These are phyloP conservation scores for Cerioporus squamosus DNA, from an alignment of 1,284 basidiomycete species.

Conservation along the genomic window DNA sequence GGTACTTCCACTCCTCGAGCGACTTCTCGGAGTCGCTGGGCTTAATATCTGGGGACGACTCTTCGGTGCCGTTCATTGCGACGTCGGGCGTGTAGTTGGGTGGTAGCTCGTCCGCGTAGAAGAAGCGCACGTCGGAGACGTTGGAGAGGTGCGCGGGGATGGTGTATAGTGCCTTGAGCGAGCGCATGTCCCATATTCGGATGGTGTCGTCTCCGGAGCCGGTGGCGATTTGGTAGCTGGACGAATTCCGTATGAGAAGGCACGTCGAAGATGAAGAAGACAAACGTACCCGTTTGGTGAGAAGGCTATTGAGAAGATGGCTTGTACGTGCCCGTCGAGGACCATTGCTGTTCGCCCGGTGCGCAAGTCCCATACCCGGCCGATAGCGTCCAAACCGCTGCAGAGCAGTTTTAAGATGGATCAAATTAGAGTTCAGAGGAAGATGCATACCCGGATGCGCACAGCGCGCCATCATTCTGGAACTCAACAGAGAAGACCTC, in stretches of 20 bases:
- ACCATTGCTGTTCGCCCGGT: slow-evolving; percentile 98
- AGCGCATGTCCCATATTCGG: slow-evolving; percentile 97
- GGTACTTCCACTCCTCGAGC: slow-evolving; percentile 70
- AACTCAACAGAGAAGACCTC: slow-evolving; percentile 97
- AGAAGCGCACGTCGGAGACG: slow-evolving; percentile 95
- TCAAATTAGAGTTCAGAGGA: not conserved
- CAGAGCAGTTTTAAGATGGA: slow-evolving; percentile 9
- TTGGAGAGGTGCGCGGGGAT: slow-evolving; percentile 96
- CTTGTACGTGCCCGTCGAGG: slow-evolving; percentile 94
- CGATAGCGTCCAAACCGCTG: slow-evolving; percentile 96
- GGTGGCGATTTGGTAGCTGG: slow-evolving; percentile 94
- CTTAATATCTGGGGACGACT: slow-evolving; percentile 4
- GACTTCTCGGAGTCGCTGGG: slow-evolving; percentile 15
- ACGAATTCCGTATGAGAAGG: not conserved
- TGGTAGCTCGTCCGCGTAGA: slow-evolving; percentile 57
- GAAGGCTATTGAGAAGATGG: slow-evolving; percentile 91
- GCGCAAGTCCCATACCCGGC: slow-evolving; percentile 95
- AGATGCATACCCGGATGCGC: slow-evolving; percentile 81
- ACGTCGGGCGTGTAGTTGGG: slow-evolving; percentile 43
- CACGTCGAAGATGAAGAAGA: not conserved
- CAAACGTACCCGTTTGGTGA: slow-evolving; percentile 87
- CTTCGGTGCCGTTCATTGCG: slow-evolving; percentile 40
- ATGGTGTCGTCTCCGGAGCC: slow-evolving; percentile 98
- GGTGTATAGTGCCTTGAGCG: slow-evolving; percentile 90
- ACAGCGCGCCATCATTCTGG: slow-evolving; percentile 92